These are phyloP conservation scores for Prinsepia uniflora DNA, from an alignment of 306 rosid species.

Conservation along the genomic window DNA sequence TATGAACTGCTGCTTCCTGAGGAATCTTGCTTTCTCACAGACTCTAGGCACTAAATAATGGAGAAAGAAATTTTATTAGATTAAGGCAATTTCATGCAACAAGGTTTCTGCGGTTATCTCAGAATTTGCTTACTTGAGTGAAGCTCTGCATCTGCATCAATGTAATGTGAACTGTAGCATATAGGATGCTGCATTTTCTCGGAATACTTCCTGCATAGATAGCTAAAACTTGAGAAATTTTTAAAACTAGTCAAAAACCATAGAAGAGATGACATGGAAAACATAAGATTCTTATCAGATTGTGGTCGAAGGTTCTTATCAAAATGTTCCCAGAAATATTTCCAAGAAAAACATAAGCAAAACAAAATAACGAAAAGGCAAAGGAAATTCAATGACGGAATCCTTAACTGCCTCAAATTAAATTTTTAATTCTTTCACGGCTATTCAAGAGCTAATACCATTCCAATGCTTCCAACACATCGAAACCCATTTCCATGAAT, in stretches of 20 bases:
- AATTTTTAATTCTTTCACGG: too few species aligned
- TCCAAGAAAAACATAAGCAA: not conserved
- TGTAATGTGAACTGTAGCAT: constrained; percentile 26
- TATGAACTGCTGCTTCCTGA: constrained; percentile 32
- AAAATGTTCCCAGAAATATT: not conserved
- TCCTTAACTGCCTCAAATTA: too few species aligned
- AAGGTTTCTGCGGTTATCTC: not conserved
- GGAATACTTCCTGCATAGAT: constrained; percentile 29
- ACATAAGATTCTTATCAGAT: not conserved
- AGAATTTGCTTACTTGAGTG: constrained; percentile 29
- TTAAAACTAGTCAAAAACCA: not conserved
- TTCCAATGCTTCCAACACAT: too few species aligned
- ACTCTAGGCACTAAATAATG: constrained; percentile 23
- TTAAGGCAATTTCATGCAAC: not conserved
- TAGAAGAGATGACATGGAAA: not conserved
- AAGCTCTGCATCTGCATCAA: constrained; percentile 38
- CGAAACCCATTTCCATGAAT: too few species aligned
- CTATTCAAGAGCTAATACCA: too few species aligned
- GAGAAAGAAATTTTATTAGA: not conserved
- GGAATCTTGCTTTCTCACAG: constrained; percentile 30
- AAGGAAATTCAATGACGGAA: too few species aligned
- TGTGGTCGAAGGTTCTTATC: not conserved
- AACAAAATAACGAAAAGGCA: not conserved
- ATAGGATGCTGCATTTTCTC: constrained; percentile 29
- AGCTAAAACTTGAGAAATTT: not conserved